Base-by-base conservation (phyloP, 441 rosid species). In the Pelargonium fulgidum region DNA sequence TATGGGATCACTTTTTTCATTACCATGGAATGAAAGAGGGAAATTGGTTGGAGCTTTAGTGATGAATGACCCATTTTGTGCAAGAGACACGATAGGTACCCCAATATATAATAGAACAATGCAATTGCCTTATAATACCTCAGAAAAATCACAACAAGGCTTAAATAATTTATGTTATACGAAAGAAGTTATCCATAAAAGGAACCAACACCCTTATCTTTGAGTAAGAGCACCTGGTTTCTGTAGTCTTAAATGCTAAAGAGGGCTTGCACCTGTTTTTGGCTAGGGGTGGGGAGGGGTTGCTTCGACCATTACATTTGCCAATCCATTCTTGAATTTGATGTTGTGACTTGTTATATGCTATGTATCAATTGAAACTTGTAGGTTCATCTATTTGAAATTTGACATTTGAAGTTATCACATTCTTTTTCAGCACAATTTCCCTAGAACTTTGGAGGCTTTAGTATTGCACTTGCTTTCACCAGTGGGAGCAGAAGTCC, bases 371-470 rank as follows among this genome's bases (percentile, higher is more conserved):
- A 42, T 42, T 42, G 54, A n/a, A 52, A 52, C 6, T 14, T 7
- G 59, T 52, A 52, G 10, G 19, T 47, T 52, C 14, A 13, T 12
- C 59, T 13, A 52, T 14, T 13, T 52, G 59, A 52, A 1, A 52
- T 14, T 13, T 52, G 59, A 52, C 19, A 16, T 62, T 59, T 59
- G 33, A 59, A 59, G 42, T 62, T 66, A 29, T 4, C 56, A n/a
- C 6, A n/a, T 50, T 17, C 10, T 50, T 59, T 77, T 83, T 79
- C 87, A 94, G 97, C 82, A 83, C 75, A 81, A 87, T 70, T 89
- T 89, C 78, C 96, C 95, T 26, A 84, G 95, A 82, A 93, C 96
- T 69, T 79, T 87, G 83, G 96, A 94, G 82, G 95, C 88, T 56
- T 75, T 93, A 68, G 73, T 88, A 73, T 76, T 90, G 68, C 94